Percentiles rank a stretch among this genome's conserved stretches.
phyloP scores from a whole-genome alignment of 225 moss, liverwort and hornwort genomes.

The Neckera pumila region DNA sequence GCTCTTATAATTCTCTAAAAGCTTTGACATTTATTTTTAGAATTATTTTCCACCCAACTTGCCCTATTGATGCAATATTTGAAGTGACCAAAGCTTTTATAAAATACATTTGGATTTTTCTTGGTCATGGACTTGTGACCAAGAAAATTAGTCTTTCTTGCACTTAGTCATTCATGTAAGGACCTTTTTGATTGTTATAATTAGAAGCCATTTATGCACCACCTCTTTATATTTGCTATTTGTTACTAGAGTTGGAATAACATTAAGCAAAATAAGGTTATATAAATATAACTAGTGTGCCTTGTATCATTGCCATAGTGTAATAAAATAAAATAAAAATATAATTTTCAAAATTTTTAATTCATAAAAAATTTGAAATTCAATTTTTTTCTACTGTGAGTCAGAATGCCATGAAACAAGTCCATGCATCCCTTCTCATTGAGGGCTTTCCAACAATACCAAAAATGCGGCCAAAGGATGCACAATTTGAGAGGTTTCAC shows the following conservation, averaged over 20 bases:
- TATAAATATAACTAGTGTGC: neutral
- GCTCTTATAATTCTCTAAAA: neutral
- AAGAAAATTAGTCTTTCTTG: neutral
- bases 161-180: neutral
- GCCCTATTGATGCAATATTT: neutral
- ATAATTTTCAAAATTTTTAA: no score
- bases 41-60: neutral
- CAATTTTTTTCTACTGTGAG: no score
- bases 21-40: neutral
- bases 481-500: no score
- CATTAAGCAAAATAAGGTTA: neutral
- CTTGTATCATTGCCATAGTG: no score
- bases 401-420: no score
- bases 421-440: no score
- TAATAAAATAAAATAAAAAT: no score
- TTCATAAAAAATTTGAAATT: no score
- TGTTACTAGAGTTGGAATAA: neutral
- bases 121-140: rapidly evolving
- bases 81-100: neutral
- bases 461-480: rapidly evolving
- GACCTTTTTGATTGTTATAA: neutral
- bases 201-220: neutral
- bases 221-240: neutral
- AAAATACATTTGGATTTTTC: neutral
- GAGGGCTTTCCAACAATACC: no score